phyloP scores from a whole-genome alignment of 257 asterid genomes.

The Rauvolfia tetraphylla region DNA sequence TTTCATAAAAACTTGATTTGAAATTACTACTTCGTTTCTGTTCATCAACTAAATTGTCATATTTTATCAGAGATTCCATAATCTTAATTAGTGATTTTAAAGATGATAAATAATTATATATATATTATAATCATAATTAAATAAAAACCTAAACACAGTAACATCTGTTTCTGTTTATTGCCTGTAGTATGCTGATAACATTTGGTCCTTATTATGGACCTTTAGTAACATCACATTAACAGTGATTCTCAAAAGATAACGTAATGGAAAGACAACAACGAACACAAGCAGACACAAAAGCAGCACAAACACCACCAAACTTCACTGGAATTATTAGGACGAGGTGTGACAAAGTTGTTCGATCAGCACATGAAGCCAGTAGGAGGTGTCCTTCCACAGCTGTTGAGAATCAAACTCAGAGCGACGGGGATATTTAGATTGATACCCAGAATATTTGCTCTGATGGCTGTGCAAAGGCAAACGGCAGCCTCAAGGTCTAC shows the following conservation, averaged over 20 bases:
- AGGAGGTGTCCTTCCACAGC: slow-evolving; percentile 17
- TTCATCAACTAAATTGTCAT: too few relatives aligned
- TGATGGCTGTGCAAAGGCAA: slow-evolving; percentile 34
- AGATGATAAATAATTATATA: too few relatives aligned
- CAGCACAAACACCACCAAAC: not conserved
- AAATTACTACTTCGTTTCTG: too few relatives aligned
- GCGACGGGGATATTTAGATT: slow-evolving; percentile 8
- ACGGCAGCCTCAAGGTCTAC: slow-evolving; percentile 27
- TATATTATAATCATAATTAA: too few relatives aligned
- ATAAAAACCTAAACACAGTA: too few relatives aligned
- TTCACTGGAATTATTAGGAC: not conserved
- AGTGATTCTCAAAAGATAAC: not conserved
- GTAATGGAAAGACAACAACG: not conserved
- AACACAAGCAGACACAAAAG: not conserved
- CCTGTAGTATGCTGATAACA: not conserved
- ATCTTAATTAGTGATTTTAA: too few relatives aligned
- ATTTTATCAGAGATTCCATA: too few relatives aligned
- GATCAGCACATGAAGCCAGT: slow-evolving; percentile 1
- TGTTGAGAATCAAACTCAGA: slow-evolving; percentile 22
- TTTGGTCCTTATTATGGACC: not conserved
- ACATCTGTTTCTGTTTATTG: too few relatives aligned
- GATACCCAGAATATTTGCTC: slow-evolving; percentile 24
- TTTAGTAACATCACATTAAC: not conserved
- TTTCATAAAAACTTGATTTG: too few relatives aligned
- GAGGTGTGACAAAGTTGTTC: not conserved